phyloP scores from a whole-genome alignment of 2,329 filamentous ascomycete genomes.

The Xylariales sp. region DNA sequence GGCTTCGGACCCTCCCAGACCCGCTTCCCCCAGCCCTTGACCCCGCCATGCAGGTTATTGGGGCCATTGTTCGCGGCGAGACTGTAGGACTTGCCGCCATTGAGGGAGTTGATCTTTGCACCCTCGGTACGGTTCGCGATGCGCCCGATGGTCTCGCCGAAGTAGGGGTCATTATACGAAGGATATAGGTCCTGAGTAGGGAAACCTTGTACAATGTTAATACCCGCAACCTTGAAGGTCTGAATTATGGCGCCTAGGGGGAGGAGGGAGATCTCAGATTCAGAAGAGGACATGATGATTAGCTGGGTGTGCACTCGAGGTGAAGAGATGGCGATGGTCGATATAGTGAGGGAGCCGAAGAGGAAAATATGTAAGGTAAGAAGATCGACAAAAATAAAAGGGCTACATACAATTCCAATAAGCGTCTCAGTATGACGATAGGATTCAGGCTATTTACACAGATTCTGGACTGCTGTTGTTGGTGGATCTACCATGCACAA shows the following conservation, averaged over 20 bases:
- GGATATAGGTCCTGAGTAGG: constrained; percentile 70
- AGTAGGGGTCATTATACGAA: constrained; percentile 71
- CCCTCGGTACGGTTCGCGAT: constrained; percentile 74
- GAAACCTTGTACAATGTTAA: constrained; percentile 89
- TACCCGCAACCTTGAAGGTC: constrained; percentile 68
- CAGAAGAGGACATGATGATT: constrained; percentile 27
- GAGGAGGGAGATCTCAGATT: constrained; percentile 57
- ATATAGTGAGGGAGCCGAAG: no score
- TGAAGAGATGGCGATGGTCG: no score
- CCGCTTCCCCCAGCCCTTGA: constrained; percentile 75
- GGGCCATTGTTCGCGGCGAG: constrained; percentile 72
- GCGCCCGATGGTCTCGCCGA: constrained; percentile 89
- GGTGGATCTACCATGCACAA: not conserved
- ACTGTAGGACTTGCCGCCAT: constrained; percentile 60
- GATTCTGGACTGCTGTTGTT: not conserved
- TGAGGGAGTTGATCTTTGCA: constrained; percentile 67
- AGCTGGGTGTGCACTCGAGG: no score
- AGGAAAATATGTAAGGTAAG: no score
- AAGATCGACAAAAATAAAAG: no score
- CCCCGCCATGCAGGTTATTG: constrained; percentile 72
- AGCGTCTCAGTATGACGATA: no score
- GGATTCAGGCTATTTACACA: constrained; percentile 9
- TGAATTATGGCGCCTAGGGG: constrained; percentile 77
- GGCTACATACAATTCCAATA: no score
- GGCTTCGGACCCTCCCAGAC: constrained; percentile 68